Percentiles rank a stretch among this genome's conserved stretches.
Evolutionary conservation across 192 early-diverging fungal genomes (phyloP).

Genomic region (Linnemannia zychae): DNA sequence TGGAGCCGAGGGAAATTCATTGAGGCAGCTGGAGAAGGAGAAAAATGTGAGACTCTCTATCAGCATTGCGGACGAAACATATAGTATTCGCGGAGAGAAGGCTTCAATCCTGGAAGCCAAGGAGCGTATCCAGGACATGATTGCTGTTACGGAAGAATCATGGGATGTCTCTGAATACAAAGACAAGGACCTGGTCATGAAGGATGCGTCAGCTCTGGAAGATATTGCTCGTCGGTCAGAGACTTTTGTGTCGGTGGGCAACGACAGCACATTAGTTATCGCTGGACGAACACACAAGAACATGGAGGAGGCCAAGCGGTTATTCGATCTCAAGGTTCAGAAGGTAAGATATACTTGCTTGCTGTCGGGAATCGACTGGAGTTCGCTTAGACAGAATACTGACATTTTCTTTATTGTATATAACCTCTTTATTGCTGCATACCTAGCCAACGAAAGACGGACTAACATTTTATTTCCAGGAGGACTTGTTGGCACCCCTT

Average conservation of each 20-base stretch:
- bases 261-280: constrained; percentile 21
- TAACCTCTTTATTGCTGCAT: background rate
- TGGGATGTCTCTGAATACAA: constrained; percentile 49
- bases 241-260: constrained; percentile 34
- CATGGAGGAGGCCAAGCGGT: constrained; percentile 48
- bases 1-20: constrained; percentile 35
- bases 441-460: background rate
- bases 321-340: constrained; percentile 41
- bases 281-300: constrained; percentile 27
- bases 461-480: constrained; percentile 27
- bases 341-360: background rate
- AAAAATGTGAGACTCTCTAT: constrained; percentile 44
- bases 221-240: constrained; percentile 47
- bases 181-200: constrained; percentile 21
- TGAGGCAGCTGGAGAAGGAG: constrained; percentile 37
- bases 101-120: constrained; percentile 35
- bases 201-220: constrained; percentile 22
- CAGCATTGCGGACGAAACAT: constrained; percentile 46
- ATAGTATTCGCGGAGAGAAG: constrained; percentile 28
- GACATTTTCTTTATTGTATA: too few species aligned
- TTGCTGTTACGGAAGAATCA: constrained; percentile 42
- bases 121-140: constrained; percentile 25
- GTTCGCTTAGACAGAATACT: too few species aligned
- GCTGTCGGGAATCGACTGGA: background rate
- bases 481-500: constrained; percentile 17